A percentile compares a stretch with the other conserved stretches of the same genome.
Conservation (phyloP, 106 monocot species). For the Amphibolis antarctica region DNA sequence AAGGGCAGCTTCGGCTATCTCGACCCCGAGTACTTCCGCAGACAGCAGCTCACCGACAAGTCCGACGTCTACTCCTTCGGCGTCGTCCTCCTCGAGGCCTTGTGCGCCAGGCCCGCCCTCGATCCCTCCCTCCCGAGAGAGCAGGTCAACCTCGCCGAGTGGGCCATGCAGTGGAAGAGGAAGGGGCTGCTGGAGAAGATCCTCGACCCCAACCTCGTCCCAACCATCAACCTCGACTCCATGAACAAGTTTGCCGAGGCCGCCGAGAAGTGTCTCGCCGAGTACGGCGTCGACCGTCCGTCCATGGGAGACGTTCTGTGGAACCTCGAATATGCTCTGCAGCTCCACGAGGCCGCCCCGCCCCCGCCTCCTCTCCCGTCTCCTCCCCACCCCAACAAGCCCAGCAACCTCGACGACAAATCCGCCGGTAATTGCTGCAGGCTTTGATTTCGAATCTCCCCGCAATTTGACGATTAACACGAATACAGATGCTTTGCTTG, state of each 20-base stretch:
- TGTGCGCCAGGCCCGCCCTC: constrained; percentile 21
- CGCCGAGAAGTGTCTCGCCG: constrained; percentile 26
- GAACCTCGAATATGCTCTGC: constrained; percentile 23
- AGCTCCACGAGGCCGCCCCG: constrained; percentile 16
- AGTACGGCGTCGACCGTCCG: constrained; percentile 22
- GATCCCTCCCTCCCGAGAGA: constrained; percentile 16
- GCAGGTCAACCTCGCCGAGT: constrained; percentile 24
- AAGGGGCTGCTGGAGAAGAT: constrained; percentile 25
- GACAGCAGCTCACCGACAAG: constrained; percentile 21
- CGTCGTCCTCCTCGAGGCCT: constrained; percentile 14
- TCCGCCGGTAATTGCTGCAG: not conserved
- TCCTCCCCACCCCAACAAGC: not conserved
- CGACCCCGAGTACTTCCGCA: constrained; percentile 23
- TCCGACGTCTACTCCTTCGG: constrained; percentile 27
- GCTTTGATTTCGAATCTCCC: too few relatives aligned
- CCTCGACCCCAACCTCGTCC: constrained; percentile 7
- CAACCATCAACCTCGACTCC: constrained; percentile 7
- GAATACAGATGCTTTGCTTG: not conserved
- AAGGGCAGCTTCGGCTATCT: constrained; percentile 28
- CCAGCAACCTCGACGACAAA: too few relatives aligned
- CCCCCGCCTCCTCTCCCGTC: not conserved
- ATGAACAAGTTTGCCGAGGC: constrained; percentile 26
- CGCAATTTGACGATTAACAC: too few relatives aligned
- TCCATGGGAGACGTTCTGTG: constrained; percentile 26
- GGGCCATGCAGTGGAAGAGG: constrained; percentile 19